These are phyloP conservation scores for Amanita rubescens DNA, from an alignment of 768 basidiomycete species.

Conservation along the genomic window DNA sequence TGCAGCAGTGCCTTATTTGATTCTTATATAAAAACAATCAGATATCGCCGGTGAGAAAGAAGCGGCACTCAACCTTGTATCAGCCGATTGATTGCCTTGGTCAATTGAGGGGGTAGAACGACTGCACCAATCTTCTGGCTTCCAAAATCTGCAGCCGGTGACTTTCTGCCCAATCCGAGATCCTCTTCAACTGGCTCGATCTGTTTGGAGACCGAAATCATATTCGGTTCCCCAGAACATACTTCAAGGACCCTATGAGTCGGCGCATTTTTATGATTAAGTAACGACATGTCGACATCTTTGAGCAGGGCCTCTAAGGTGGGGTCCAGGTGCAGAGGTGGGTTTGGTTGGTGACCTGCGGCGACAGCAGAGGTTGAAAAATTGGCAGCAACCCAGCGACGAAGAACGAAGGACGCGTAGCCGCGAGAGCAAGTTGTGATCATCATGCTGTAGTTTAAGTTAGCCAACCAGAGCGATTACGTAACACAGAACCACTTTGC, in stretches of 20 bases:
- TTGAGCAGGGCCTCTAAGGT: slow-evolving; percentile 52
- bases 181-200: slow-evolving; percentile 22
- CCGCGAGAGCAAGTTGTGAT: background rate
- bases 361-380: slow-evolving; percentile 22
- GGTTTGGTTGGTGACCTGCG: slow-evolving; percentile 43
- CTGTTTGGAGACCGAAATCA: slow-evolving; percentile 17
- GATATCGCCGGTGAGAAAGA: background rate
- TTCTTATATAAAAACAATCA: slow-evolving; percentile 29
- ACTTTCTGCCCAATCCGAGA: slow-evolving; percentile 41
- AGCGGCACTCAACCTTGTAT: slow-evolving; percentile 47
- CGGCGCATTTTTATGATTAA: slow-evolving; percentile 23
- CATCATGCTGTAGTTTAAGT: too few species aligned
- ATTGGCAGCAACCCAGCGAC: background rate
- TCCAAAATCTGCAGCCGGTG: slow-evolving; percentile 79
- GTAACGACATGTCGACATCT: slow-evolving; percentile 64
- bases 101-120: slow-evolving; percentile 65
- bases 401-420: background rate
- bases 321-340: slow-evolving; percentile 58
- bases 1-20: slow-evolving; percentile 59
- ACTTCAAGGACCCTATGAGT: slow-evolving; percentile 50
- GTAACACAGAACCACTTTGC: background rate
- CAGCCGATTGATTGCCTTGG: slow-evolving; percentile 53
- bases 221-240: slow-evolving; percentile 22
- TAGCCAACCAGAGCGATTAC: background rate
- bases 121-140: slow-evolving; percentile 66